Evolutionary conservation across 495 filamentous ascomycete genomes (phyloP).

Genomic region (Hypoxylon rickii): DNA sequence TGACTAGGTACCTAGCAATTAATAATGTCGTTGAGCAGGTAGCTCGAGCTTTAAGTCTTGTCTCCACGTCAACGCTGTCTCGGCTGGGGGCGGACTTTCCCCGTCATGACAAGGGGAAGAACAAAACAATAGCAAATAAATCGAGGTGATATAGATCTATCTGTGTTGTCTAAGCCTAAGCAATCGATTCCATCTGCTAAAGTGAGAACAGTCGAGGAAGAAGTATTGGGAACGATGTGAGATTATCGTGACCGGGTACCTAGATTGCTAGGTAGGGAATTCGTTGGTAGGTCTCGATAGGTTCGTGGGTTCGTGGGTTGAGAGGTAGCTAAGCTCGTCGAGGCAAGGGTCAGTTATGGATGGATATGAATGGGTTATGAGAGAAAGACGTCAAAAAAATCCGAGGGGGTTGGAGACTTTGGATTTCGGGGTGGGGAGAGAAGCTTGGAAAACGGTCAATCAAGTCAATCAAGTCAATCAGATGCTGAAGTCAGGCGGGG

Average conservation of each 20-base stretch:
- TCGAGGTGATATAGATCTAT: not conserved
- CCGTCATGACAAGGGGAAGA: constrained; percentile 29
- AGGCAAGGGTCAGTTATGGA: not conserved
- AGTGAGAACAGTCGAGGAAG: not conserved
- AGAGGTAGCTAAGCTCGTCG: not conserved
- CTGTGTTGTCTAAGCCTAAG: too few relatives aligned
- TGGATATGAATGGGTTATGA: not conserved
- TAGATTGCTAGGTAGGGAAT: too few relatives aligned
- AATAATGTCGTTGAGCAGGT: too few relatives aligned
- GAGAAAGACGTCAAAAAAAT: not conserved
- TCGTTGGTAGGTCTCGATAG: too few relatives aligned
- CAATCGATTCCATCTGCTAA: not conserved
- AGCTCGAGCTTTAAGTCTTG: too few relatives aligned
- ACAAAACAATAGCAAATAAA: not conserved
- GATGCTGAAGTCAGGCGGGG: constrained; percentile 34
- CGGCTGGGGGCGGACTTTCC: constrained; percentile 8
- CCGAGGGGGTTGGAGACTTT: constrained; percentile 31
- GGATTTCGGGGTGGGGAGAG: constrained; percentile 10
- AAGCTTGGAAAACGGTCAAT: constrained; percentile 25
- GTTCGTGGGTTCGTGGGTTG: too few relatives aligned
- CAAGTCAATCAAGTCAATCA: constrained; percentile 33
- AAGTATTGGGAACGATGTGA: not conserved
- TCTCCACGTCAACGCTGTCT: constrained; percentile 21
- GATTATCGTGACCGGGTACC: too few relatives aligned
- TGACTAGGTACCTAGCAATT: too few relatives aligned